These are phyloP conservation scores for Blastocystis sp. DNA, from an alignment of 352 stramenopile genomes.

Conservation along the genomic window DNA sequence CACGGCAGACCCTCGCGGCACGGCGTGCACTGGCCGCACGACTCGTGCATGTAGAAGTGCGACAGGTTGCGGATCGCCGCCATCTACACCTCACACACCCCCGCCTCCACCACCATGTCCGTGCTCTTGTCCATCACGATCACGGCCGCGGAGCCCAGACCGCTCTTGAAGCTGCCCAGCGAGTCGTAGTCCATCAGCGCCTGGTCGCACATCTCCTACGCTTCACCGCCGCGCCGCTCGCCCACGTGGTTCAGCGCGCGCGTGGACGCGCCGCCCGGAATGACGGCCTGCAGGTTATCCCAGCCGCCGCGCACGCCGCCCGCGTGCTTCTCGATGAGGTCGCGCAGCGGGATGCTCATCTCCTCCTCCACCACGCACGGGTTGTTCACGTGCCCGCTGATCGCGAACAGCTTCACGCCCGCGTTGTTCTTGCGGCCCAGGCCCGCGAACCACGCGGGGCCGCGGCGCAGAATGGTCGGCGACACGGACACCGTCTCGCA, in stretches of 20 bases:
- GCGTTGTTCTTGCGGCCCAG: slow-evolving; percentile 96
- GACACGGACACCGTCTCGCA: slow-evolving; percentile 96
- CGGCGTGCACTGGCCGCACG: slow-evolving; percentile 97
- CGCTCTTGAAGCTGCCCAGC: slow-evolving; percentile 89
- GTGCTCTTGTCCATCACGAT: slow-evolving; percentile 99
- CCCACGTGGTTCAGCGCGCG: slow-evolving; percentile 74
- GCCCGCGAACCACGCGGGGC: slow-evolving; percentile 89
- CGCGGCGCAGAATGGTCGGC: slow-evolving; percentile 93
- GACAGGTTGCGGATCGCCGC: slow-evolving; percentile 92
- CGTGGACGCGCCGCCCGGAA: slow-evolving; percentile 84
- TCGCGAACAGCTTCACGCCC: slow-evolving; percentile 98
- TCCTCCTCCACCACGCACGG: slow-evolving; percentile 95
- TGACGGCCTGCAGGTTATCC: slow-evolving; percentile 96
- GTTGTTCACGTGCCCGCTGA: slow-evolving; percentile 99
- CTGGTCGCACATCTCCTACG: slow-evolving; percentile 83
- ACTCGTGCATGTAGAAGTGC: slow-evolving; percentile 99
- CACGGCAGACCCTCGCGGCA: slow-evolving; percentile 94
- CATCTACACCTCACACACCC: slow-evolving; percentile 75
- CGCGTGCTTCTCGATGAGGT: slow-evolving; percentile 97
- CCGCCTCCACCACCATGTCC: slow-evolving; percentile 82
- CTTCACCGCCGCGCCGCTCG: not conserved
- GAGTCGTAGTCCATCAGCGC: slow-evolving; percentile 99
- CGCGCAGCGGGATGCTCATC: slow-evolving; percentile 94
- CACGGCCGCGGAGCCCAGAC: slow-evolving; percentile 93
- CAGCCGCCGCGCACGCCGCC: slow-evolving; percentile 95